These are phyloP conservation scores for Fraxinus sp. DNA, from an alignment of 305 asterid species.

Conservation along the genomic window DNA sequence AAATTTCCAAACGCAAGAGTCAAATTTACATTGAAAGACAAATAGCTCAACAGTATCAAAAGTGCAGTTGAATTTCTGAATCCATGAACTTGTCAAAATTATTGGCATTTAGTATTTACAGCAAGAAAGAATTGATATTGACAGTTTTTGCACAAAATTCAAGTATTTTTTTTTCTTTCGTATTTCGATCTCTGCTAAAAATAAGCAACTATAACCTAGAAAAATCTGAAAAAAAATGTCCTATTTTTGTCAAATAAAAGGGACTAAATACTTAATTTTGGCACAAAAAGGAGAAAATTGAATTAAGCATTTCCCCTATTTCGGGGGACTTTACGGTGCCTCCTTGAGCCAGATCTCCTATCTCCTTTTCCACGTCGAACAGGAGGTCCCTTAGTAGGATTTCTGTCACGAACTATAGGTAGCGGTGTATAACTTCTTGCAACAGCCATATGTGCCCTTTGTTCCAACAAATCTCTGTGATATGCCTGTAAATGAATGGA, in stretches of 20 bases:
- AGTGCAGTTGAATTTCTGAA: neutral
- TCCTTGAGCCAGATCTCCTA: conserved; percentile 55
- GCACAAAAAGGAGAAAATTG: conserved; percentile 34
- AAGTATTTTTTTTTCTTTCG: conserved; percentile 21
- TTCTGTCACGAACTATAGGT: conserved; percentile 28
- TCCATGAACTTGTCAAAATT: conserved; percentile 25
- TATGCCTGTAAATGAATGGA: conserved; percentile 55
- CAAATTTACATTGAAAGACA: neutral
- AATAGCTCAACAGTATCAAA: neutral
- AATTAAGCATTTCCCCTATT: conserved; percentile 38
- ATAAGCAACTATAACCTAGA: conserved; percentile 20
- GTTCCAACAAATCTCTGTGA: conserved; percentile 76
- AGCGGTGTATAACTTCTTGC: conserved; percentile 38
- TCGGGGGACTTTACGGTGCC: conserved; percentile 52
- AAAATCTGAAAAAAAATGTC: conserved; percentile 17
- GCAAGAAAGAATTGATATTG: conserved; percentile 30
- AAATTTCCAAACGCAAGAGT: neutral
- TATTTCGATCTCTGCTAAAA: conserved; percentile 18
- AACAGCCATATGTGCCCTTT: conserved; percentile 48
- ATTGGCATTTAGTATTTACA: conserved; percentile 37
- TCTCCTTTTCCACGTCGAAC: conserved; percentile 51
- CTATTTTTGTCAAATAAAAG: conserved; percentile 23
- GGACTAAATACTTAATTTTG: conserved; percentile 30
- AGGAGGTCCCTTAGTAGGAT: conserved; percentile 32
- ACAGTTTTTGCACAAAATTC: conserved; percentile 21